phyloP scores from a whole-genome alignment of 1,284 basidiomycete genomes.

The Pascua guehoae region DNA sequence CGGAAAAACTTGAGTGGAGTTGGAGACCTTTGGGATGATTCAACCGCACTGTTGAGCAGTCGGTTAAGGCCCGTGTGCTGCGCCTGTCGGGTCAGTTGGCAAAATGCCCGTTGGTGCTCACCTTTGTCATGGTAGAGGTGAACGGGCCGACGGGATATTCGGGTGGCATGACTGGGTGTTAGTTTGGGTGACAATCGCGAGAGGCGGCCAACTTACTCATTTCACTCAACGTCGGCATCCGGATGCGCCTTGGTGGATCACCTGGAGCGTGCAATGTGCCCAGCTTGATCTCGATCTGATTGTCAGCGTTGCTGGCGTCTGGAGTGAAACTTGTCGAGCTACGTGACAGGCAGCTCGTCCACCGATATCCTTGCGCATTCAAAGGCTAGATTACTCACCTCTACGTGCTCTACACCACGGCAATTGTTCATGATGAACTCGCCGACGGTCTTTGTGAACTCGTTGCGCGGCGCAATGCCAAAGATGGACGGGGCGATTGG shows the following conservation, averaged over 20 bases:
- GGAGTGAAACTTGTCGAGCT: too few relatives aligned
- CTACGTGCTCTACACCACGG: slow-evolving; percentile 50
- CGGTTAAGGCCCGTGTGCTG: slow-evolving; percentile 84
- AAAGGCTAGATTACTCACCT: slow-evolving; percentile 23
- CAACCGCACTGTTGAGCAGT: slow-evolving; percentile 66
- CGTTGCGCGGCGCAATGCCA: slow-evolving; percentile 87
- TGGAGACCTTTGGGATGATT: slow-evolving; percentile 53
- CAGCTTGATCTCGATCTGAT: slow-evolving; percentile 82
- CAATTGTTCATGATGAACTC: slow-evolving; percentile 67
- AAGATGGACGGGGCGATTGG: slow-evolving; percentile 77
- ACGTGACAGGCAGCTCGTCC: too few relatives aligned
- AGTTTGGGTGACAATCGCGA: slow-evolving; percentile 18
- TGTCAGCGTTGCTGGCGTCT: too few relatives aligned
- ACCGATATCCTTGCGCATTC: too few relatives aligned
- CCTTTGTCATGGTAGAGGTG: slow-evolving; percentile 84
- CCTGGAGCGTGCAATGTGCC: slow-evolving; percentile 66
- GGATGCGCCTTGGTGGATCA: slow-evolving; percentile 52
- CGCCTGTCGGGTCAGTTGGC: slow-evolving; percentile 50
- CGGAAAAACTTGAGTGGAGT: slow-evolving; percentile 72
- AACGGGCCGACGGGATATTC: slow-evolving; percentile 59
- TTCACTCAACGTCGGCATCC: slow-evolving; percentile 72
- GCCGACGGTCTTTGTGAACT: slow-evolving; percentile 85
- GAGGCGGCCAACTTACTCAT: slow-evolving; percentile 62
- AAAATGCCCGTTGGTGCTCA: slow-evolving; percentile 48
- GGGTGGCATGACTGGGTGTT: slow-evolving; percentile 55